Percentiles rank a stretch among this genome's conserved stretches.
Conservation (phyloP, 139 green algal genomes). For the Bryopsis sp. region DNA sequence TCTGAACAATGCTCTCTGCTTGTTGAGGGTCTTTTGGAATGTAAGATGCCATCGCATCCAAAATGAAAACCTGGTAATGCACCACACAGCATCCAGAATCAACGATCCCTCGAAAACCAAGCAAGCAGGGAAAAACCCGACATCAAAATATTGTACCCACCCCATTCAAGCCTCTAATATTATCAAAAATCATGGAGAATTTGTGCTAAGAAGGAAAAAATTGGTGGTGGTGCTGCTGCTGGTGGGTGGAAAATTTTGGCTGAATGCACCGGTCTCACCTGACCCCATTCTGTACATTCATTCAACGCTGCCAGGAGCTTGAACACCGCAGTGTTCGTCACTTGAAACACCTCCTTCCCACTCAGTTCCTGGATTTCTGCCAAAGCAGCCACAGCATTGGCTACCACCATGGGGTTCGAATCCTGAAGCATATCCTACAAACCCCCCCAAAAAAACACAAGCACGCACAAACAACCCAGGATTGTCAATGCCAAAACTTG, state of each 20-base stretch:
- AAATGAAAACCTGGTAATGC: slow-evolving; percentile 93
- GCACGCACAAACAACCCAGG: no score
- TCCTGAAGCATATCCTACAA: slow-evolving; percentile 85
- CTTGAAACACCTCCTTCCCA: slow-evolving; percentile 56
- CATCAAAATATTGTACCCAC: slow-evolving; percentile 9
- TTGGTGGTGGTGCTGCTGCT: neutral
- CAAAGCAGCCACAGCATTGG: slow-evolving; percentile 94
- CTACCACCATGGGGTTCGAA: slow-evolving; percentile 98
- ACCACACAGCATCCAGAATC: neutral
- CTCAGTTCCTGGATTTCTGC: slow-evolving; percentile 74
- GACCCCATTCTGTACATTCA: slow-evolving; percentile 98
- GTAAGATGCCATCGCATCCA: slow-evolving; percentile 83
- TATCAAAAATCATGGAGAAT: neutral
- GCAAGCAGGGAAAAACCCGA: neutral
- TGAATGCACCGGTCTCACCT: slow-evolving; percentile 38
- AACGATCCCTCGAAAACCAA: no score
- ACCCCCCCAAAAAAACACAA: no score
- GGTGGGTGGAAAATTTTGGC: neutral
- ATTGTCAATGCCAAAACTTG: no score
- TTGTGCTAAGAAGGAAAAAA: slow-evolving; percentile 25
- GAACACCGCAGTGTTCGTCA: slow-evolving; percentile 66
- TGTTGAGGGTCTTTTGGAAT: slow-evolving; percentile 30
- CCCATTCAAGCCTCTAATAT: no score
- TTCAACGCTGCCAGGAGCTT: slow-evolving; percentile 97
- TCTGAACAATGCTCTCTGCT: slow-evolving; percentile 86